Conservation (phyloP, 1,139 yeast species). For the Pichia sp. region DNA sequence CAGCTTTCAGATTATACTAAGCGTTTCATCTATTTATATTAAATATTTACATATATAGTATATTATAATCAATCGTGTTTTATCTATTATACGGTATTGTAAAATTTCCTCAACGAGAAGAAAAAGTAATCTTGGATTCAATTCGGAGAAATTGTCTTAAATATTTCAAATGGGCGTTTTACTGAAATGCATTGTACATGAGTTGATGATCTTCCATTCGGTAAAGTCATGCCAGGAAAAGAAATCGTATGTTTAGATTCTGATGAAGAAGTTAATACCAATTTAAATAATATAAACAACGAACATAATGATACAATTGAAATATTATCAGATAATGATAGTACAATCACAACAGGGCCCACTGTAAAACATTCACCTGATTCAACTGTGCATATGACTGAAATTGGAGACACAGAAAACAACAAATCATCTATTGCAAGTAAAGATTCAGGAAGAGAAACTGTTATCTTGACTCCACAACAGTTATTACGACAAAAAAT, state of each 20-base stretch:
- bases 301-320: not conserved
- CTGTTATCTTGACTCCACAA: slow-evolving; percentile 5
- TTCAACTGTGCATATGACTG: not conserved
- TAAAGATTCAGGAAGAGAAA: not conserved
- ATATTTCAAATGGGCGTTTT: too few relatives aligned
- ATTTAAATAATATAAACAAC: not conserved
- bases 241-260: slow-evolving; percentile 6
- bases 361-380: not conserved
- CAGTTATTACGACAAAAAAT: slow-evolving; percentile 14
- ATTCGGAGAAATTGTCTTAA: too few relatives aligned
- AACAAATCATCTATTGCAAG: not conserved
- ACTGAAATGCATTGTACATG: not conserved
- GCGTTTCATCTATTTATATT: slow-evolving; percentile 8
- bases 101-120: too few relatives aligned
- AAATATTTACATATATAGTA: not conserved
- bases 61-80: slow-evolving; percentile 1
- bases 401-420: slow-evolving; percentile 1
- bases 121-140: too few relatives aligned
- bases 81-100: too few relatives aligned
- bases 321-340: not conserved
- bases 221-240: not conserved
- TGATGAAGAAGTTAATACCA: not conserved
- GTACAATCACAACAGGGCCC: too few relatives aligned
- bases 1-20: slow-evolving; percentile 98
- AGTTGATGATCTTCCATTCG: too few relatives aligned